Base-by-base conservation (phyloP, 2,329 filamentous ascomycete genomes). In the Fusarium transvaalense region DNA sequence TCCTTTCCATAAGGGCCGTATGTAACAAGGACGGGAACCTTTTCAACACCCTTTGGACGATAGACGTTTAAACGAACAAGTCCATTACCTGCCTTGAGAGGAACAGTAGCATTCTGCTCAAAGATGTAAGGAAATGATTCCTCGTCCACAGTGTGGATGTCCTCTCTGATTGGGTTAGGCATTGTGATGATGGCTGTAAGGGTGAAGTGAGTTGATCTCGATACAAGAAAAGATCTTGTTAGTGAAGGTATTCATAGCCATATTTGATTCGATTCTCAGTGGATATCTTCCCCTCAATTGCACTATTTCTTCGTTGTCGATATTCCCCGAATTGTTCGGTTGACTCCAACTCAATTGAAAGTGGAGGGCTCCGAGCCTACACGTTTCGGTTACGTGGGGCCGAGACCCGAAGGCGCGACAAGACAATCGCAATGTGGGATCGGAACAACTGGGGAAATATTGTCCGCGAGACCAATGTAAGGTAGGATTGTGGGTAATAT, bases 1-100 rank as follows among this genome's bases (percentile, higher is more conserved):
- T 92, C 90, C 70, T 93, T 92, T 45, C 91, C 90, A 66, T 92
- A 92, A 0, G 91, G 91, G 0, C 90, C 90, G 67, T 92, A 92
- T 0, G 90, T 92, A 3, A 91, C 86, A 10, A 92, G 76, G 0
- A 91, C 89, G 0, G 91, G 90, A 3, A 65, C 53, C 9, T 54
- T 64, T 8, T 52, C 64, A 19, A 52, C 54, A 9, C 50, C 54
- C 13, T 68, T 68, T 0, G 65, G 65, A 0, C 65, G 41, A 32
- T 68, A 68, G 4, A 68, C 54, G 6, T 68, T 68, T 0, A 53
- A 8, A 29, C 65, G 46, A 13, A 68, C 54, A 4, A 52, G 2
- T 2, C 58, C 64, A 32, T 68, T 52, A 0, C 56, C 59, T 0
- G 47, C 56, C 10, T 66, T 68, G n/a, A 65, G 60, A 1, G 37